These are phyloP conservation scores for Aspergillus japonicus DNA, from an alignment of 2,329 filamentous ascomycete species.

Conservation along the genomic window DNA sequence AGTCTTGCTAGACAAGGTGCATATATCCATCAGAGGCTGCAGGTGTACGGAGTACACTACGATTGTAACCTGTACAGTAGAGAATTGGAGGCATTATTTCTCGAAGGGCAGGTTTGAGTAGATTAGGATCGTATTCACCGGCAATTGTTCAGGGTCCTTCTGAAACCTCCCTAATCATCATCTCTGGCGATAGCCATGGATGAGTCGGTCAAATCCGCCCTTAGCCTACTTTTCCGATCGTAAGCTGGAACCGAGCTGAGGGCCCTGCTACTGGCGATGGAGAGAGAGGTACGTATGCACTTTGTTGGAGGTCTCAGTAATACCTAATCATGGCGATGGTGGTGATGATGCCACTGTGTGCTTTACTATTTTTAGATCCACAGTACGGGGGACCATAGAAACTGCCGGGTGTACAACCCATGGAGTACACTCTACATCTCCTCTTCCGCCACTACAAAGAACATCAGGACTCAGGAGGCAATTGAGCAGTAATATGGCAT, in stretches of 20 bases:
- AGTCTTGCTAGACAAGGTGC: neutral
- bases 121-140: neutral
- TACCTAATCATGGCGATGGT: neutral
- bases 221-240: neutral
- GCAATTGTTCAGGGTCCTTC: slow-evolving; percentile 1
- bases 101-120: neutral
- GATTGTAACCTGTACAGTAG: too few relatives aligned
- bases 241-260: neutral
- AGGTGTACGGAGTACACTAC: too few relatives aligned
- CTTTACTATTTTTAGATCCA: neutral
- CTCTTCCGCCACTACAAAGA: too few relatives aligned
- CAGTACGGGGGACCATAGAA: neutral
- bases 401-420: too few relatives aligned
- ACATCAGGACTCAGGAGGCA: neutral
- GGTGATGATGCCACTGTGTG: neutral
- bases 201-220: neutral
- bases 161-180: slow-evolving; percentile 2
- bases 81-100: too few relatives aligned
- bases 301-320: neutral
- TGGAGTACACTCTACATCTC: too few relatives aligned
- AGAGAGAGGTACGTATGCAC: neutral
- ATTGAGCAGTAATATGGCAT: neutral
- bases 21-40: too few relatives aligned
- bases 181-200: slow-evolving; percentile 1
- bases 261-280: neutral